Evolutionary conservation across 495 filamentous ascomycete species (phyloP), one percentile per base, ranked within the genome.

Genomic region (Talaromyces liani): DNA sequence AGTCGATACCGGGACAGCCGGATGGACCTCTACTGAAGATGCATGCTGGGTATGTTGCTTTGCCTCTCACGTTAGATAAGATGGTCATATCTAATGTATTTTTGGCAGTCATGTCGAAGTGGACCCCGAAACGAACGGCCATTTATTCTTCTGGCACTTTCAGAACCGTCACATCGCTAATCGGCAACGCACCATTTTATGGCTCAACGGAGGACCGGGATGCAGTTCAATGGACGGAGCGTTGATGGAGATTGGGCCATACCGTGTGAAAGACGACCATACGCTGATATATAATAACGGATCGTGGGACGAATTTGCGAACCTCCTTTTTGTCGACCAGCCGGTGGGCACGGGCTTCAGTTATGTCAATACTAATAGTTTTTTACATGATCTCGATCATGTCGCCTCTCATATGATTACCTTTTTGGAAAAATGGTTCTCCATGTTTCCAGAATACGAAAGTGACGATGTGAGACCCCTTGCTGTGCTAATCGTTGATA

Each of bases 91-190:
- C 76, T 81, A 60, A 84, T 65, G 16, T 24, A 58, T 31, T 56
- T 45, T 58, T 59, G 27, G 63, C 68, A 96, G 93, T 20, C 95
- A 97, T 71, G 88, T 98, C 74, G 92, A 96, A 74, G 85, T 98
- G 69, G 88, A 89, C 63, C 80, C 87, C 7, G 84, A 89, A 63
- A 82, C 85, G 68, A 91, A 97, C 74, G 93, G 93, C 61, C 93
- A 98, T 74, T 78, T 98, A 2, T 98, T 97, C 81, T 98, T 98
- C 78, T 98, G 94, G 94, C 91, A 96, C 70, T 97, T 87, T 70
- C 87, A 96, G 70, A 98, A 97, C 71, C 85, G 89, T 59, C 93
- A 98, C 70, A 96, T 98, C 63, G 94, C 92, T 39, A 91, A 97
- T 71, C 85, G 84, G 65, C 91, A 95, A 71, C 86, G 93, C 29